These are phyloP conservation scores for Tylopilus sp. DNA, from an alignment of 1,284 basidiomycete species.

Conservation along the genomic window DNA sequence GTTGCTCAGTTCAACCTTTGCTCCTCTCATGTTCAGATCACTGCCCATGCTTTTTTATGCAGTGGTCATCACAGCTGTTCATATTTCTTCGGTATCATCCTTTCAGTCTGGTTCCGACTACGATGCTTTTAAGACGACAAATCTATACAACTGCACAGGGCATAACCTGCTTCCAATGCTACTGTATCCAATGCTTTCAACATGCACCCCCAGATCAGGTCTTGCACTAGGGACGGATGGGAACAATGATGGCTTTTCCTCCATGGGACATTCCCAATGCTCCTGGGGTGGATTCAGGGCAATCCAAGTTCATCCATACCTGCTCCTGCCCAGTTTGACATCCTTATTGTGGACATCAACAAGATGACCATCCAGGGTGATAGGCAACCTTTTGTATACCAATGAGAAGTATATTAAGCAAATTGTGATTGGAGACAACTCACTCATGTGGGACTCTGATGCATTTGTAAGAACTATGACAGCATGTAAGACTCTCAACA, in stretches of 20 bases:
- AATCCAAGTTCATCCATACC: neutral
- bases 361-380: neutral
- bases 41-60: too few relatives aligned
- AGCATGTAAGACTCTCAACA: too few relatives aligned
- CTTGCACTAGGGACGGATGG: neutral
- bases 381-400: neutral
- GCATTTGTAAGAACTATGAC: too few relatives aligned
- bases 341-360: neutral
- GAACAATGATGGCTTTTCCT: neutral
- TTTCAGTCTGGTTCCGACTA: neutral
- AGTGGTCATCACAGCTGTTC: too few relatives aligned
- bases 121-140: neutral
- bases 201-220: neutral
- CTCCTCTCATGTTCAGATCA: too few relatives aligned
- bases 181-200: neutral
- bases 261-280: slow-evolving; percentile 1
- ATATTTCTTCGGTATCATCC: neutral
- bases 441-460: neutral
- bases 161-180: neutral
- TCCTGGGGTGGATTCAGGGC: neutral
- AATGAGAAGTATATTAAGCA: neutral
- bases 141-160: neutral
- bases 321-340: neutral
- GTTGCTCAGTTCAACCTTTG: too few relatives aligned
- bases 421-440: slow-evolving; percentile 1